Percentiles rank a stretch among this genome's conserved stretches.
These are phyloP conservation scores for Naganishia vaughanmartiniae DNA, from an alignment of 768 basidiomycete species.

Conservation along the genomic window DNA sequence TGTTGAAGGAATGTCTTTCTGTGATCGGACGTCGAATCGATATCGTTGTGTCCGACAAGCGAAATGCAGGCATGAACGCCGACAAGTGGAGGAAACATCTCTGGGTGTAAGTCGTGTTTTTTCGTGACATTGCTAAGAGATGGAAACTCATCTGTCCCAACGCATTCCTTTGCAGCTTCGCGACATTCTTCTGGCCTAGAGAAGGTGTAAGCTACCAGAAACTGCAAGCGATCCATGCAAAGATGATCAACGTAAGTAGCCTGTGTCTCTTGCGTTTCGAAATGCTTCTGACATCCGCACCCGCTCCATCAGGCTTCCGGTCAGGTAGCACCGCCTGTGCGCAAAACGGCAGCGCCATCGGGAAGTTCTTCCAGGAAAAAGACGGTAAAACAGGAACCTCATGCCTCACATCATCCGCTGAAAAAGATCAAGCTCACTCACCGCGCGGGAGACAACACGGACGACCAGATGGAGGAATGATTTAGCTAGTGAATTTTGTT, in stretches of 20 bases:
- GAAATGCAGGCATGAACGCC: constrained; percentile 73
- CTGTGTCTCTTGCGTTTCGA: not conserved
- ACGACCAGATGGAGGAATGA: constrained; percentile 17
- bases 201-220: constrained; percentile 85
- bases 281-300: not conserved
- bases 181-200: constrained; percentile 95
- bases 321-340: not conserved
- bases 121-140: not conserved
- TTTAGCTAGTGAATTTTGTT: not conserved
- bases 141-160: not conserved
- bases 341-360: not conserved
- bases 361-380: constrained; percentile 20
- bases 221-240: constrained; percentile 89
- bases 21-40: constrained; percentile 93
- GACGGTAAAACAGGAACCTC: constrained; percentile 19
- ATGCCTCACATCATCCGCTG: not conserved
- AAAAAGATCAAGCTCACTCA: constrained; percentile 35
- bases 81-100: constrained; percentile 87
- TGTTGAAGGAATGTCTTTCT: constrained; percentile 90
- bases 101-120: constrained; percentile 75
- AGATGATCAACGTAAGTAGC: constrained; percentile 61
- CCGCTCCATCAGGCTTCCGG: not conserved
- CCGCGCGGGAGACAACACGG: constrained; percentile 14
- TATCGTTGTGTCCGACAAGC: constrained; percentile 69
- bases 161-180: constrained; percentile 62